phyloP scores from a whole-genome alignment of 371 early-diverging fungal genomes.

The Circinella minor region DNA sequence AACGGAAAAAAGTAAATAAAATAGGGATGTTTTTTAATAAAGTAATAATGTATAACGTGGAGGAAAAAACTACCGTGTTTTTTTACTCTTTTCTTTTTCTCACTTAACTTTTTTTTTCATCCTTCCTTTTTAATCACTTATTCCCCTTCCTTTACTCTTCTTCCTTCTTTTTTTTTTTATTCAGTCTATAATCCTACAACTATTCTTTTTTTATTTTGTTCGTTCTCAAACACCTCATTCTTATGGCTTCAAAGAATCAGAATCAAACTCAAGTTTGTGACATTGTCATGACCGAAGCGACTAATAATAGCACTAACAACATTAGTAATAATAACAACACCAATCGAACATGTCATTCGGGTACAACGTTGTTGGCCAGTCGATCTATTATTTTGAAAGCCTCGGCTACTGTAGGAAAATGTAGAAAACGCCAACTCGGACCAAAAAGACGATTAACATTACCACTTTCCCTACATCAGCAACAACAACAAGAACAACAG shows the following conservation, averaged over 20 bases:
- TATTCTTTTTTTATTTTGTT: neutral
- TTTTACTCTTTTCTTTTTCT: conserved; percentile 10
- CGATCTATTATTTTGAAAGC: neutral
- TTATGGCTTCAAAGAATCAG: conserved; percentile 8
- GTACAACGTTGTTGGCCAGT: neutral
- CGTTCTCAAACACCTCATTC: neutral
- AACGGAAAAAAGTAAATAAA: too few relatives aligned
- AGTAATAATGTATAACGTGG: too few relatives aligned
- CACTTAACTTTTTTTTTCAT: neutral
- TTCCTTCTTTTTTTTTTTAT: neutral
- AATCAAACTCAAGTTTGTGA: neutral
- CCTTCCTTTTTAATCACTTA: too few relatives aligned
- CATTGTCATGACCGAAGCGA: conserved; percentile 1
- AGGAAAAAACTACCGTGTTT: neutral
- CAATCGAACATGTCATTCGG: neutral
- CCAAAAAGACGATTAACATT: neutral
- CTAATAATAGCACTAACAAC: neutral
- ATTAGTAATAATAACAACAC: neutral
- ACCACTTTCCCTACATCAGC: neutral
- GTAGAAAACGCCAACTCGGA: conserved; percentile 1
- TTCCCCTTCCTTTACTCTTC: neutral
- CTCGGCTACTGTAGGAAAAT: neutral
- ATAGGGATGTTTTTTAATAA: too few relatives aligned
- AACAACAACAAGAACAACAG: too few relatives aligned
- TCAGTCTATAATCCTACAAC: neutral